Evolutionary conservation across 2,329 filamentous ascomycete genomes (phyloP), one percentile per base, ranked within the genome.

Genomic region (Camillea tinctor): DNA sequence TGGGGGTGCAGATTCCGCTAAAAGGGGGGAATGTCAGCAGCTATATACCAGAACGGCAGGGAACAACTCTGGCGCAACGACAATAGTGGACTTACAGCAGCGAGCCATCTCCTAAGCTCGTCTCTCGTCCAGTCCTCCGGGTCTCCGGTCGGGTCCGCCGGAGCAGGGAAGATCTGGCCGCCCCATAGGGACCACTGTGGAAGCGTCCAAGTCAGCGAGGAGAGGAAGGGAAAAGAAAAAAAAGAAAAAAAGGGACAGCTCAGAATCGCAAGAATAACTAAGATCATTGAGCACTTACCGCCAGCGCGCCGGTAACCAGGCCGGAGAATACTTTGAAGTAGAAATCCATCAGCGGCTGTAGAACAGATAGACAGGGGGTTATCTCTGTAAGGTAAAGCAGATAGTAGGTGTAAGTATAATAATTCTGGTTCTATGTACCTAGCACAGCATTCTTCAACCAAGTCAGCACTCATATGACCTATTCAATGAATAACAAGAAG

Each of bases 81-180:
- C n/a, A n/a, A n/a, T n/a, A n/a, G n/a, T n/a, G n/a, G n/a, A 80
- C 89, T 76, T 83, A 97, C 94, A 69, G 84, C 85, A 52, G 86
- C 86, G 55, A 98, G 79, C 93, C 93, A 98, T 70, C 88, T 81
- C 62, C 86, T 83, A 75, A 96, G 80, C 71, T 98, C 92, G 53
- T 92, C 88, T 59, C 83, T 81, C 0, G 91, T 92, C 94, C 94
- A 98, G 9, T 71, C 73, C 49, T 81, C 78, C 49, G 79, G 86
- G 79, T 92, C 84, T 61, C 93, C 93, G 24, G 80, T 91, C n/a
- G 93, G 92, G 72, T 97, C 93, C 53, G 80, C 62, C 65, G 87
- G 80, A 3, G 84, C 75, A 0, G 93, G 93, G 70, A 97, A 96
- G 70, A 97, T 84, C 64, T 94, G 92, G 56, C 86, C 83, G 59